Base-by-base conservation (phyloP, 2,329 filamentous ascomycete species). In the Penicillium sp. region DNA sequence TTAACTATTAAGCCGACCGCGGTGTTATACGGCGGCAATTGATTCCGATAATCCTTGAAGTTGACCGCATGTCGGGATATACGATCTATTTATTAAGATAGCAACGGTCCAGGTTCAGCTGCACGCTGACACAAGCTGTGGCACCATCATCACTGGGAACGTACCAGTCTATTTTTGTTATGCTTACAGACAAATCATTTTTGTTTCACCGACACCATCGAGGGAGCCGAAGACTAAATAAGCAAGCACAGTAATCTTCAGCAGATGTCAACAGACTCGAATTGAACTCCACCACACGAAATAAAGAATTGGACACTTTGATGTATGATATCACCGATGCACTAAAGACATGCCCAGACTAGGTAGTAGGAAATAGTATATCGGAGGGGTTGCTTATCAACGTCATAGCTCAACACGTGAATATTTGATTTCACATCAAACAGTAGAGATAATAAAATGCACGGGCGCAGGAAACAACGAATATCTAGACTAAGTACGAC, bases 401-500 rank as follows among this genome's bases (percentile, higher is more conserved):
- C 51, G 51, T 53, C 51, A 53, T 53, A 26, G n/a, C 23, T 12
- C 16, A 42, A 47, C 51, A 53, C 35, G 51, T 52, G 40, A 52
- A 46, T 43, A 9, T 42, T 9, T 42, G 40, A 20, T 21, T 21
- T 12, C 35, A 18, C 6, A 40, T 43, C 20, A 21, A 40, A 35
- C 12, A 35, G 12, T 14, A 35, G 12, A 35, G n/a, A 40, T n/a
- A 40, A 14, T n/a, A 40, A 14, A 9, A 43, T 43, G 40, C 40
- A 12, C 40, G n/a, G 12, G 30, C 30, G 30, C 30, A 35, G 30
- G 30, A 33, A 18, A 38, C 16, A 40, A 30, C 26, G 26, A 30
- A 14, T 33, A 3, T 12, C 3, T 33, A 14, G 30, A 43, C 40
- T 42, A 42, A 40, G 35, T 23, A 45, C 24, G 20, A 45, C 20